phyloP scores from a whole-genome alignment of 1,139 yeast genomes.

The Candida mesenterica region DNA sequence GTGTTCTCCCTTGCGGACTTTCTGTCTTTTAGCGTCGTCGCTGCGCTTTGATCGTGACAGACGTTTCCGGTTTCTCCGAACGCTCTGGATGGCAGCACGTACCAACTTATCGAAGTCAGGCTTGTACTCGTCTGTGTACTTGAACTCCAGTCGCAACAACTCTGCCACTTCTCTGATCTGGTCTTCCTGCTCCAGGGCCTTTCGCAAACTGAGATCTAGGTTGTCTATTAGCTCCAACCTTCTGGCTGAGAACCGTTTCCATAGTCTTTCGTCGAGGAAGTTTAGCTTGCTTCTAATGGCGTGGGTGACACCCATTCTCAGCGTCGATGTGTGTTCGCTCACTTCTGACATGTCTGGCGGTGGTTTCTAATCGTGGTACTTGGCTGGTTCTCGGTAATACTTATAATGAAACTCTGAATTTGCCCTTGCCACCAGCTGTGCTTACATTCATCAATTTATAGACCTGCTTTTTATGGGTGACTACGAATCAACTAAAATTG shows the following conservation, averaged over 20 bases:
- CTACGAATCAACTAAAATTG: constrained; percentile 1
- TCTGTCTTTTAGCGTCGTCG: constrained; percentile 8
- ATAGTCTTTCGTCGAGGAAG: constrained; percentile 74
- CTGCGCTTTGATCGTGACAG: constrained; percentile 28
- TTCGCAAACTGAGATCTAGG: constrained; percentile 68
- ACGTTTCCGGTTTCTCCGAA: constrained; percentile 44
- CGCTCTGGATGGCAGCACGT: constrained; percentile 83
- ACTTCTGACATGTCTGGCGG: constrained; percentile 7
- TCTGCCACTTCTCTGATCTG: constrained; percentile 77
- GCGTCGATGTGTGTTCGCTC: constrained; percentile 4
- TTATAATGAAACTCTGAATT: background rate
- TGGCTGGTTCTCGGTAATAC: background rate
- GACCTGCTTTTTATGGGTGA: background rate
- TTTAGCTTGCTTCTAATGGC: constrained; percentile 69
- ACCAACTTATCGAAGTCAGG: constrained; percentile 86
- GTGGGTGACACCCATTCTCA: constrained; percentile 66
- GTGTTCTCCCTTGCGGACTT: background rate
- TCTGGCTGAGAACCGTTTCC: constrained; percentile 89
- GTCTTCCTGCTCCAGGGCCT: constrained; percentile 90
- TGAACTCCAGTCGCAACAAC: constrained; percentile 71
- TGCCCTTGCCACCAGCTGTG: background rate
- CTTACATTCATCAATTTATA: too few species aligned
- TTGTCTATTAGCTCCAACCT: constrained; percentile 85
- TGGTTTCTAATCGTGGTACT: constrained; percentile 9
- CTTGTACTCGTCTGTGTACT: constrained; percentile 55